Evolutionary conservation across 2,329 filamentous ascomycete species (phyloP), one percentile per base, ranked within the genome.

Genomic region (Microcyclospora pomicola): DNA sequence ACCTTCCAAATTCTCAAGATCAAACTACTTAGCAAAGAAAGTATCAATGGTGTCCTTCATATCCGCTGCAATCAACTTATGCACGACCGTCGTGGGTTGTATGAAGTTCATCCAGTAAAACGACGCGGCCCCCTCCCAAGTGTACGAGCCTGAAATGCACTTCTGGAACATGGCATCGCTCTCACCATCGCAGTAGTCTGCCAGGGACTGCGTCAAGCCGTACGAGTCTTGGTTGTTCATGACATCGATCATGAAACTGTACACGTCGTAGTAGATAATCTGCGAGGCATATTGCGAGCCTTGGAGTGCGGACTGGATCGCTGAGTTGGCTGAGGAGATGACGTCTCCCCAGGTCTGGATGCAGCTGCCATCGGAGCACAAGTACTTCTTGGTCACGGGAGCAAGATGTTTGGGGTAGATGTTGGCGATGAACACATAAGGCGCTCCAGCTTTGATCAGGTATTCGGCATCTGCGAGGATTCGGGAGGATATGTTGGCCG

Each of bases 261-360:
- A 50, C 3, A 41, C 39, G 35, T 51, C 49, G 37, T 50, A 46
- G 39, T 50, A 51, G 28, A 49, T 48, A 28, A 47, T 30, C 35
- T 49, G 42, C 28, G 35, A 37, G 5, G 42, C 41, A 37, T 43
- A 48, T 28, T 42, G 33, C 27, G 33, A 37, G 16, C 24, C 29
- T 15, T 32, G n/a, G 9, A 50, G 38, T 5, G 37, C 35, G n/a
- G 31, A 24, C 31, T 50, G 19, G 35, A 50, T 43, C 9, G 46
- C 48, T 11, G n/a, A 31, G 33, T 51, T 51, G 13, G 44, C 44
- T 7, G 31, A n/a, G 27, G 37, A 14, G 36, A 51, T 51, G 28
- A 49, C 33, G 7, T 36, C 32, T 15, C 44, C 48, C 34, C 35
- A 46, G n/a, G 36, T 43, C 13, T 37, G 35, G 11, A 45, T 35